phyloP scores from a whole-genome alignment of 2,329 filamentous ascomycete genomes.

The Trichoderma endophyticum region DNA sequence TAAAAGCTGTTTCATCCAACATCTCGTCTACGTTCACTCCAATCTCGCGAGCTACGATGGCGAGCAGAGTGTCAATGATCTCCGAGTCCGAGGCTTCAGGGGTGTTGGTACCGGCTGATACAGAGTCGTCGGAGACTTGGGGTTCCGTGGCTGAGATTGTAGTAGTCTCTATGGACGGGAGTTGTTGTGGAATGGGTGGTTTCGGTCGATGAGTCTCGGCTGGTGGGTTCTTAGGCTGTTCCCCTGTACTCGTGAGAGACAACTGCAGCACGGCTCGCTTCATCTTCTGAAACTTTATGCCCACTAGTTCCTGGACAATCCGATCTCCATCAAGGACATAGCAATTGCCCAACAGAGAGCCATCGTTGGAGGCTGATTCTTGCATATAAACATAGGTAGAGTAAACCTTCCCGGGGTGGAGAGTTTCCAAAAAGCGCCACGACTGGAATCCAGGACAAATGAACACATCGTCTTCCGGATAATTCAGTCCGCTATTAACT shows the following conservation, averaged over 20 bases:
- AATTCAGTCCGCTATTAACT: neutral
- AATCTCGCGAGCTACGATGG: neutral
- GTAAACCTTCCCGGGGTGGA: neutral
- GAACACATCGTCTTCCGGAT: neutral
- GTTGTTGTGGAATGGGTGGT: neutral
- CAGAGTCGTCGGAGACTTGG: neutral
- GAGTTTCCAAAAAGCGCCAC: neutral
- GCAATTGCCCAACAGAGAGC: neutral
- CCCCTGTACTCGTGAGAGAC: neutral
- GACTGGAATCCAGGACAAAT: neutral
- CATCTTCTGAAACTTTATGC: slow-evolving; percentile 10
- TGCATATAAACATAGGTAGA: neutral
- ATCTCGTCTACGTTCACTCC: neutral
- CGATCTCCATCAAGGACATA: slow-evolving; percentile 4
- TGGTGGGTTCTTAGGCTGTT: neutral
- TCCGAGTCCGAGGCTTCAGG: neutral
- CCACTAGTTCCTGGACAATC: neutral
- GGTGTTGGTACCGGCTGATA: neutral
- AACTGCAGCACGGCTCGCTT: neutral
- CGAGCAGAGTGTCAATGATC: neutral
- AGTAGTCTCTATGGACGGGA: neutral
- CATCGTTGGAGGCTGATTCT: neutral
- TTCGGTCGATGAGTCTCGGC: neutral
- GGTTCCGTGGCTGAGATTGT: neutral
- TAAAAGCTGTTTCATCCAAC: neutral